Evolutionary conservation across 139 green algal genomes (phyloP).

Genomic region (Chloropicon primus): DNA sequence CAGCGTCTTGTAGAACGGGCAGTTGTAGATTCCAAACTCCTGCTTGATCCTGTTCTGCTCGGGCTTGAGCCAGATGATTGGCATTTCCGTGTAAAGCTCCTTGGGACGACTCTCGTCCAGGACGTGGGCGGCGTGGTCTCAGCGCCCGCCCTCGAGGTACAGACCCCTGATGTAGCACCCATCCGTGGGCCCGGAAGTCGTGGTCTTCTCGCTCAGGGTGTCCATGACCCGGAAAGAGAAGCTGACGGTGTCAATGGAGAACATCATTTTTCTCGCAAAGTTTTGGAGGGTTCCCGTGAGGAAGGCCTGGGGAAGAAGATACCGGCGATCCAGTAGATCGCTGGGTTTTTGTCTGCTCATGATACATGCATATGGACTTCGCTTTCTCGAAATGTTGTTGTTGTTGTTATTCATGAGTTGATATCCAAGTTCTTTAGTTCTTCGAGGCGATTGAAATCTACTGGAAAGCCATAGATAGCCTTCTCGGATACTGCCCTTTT

Average conservation of each 20-base stretch:
- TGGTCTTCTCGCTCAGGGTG: constrained; percentile 29
- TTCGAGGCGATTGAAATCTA: neutral
- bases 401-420: too few relatives aligned
- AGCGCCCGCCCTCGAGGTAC: constrained; percentile 69
- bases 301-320: constrained; percentile 86
- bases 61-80: constrained; percentile 57
- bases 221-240: constrained; percentile 60
- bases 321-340: constrained; percentile 66
- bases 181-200: constrained; percentile 38
- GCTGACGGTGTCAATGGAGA: constrained; percentile 65
- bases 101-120: constrained; percentile 58
- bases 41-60: constrained; percentile 36
- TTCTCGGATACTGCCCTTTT: neutral
- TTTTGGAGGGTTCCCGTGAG: constrained; percentile 76
- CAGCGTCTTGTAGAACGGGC: constrained; percentile 56
- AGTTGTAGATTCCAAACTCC: constrained; percentile 11
- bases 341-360: too few relatives aligned
- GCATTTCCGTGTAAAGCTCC: constrained; percentile 73
- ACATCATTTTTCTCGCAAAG: constrained; percentile 55
- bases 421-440: neutral
- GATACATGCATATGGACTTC: too few relatives aligned
- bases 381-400: too few relatives aligned
- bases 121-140: constrained; percentile 36
- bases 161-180: constrained; percentile 68
- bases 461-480: neutral